phyloP scores from a whole-genome alignment of 169 alveolate genomes.

The Eimeria praecox region DNA sequence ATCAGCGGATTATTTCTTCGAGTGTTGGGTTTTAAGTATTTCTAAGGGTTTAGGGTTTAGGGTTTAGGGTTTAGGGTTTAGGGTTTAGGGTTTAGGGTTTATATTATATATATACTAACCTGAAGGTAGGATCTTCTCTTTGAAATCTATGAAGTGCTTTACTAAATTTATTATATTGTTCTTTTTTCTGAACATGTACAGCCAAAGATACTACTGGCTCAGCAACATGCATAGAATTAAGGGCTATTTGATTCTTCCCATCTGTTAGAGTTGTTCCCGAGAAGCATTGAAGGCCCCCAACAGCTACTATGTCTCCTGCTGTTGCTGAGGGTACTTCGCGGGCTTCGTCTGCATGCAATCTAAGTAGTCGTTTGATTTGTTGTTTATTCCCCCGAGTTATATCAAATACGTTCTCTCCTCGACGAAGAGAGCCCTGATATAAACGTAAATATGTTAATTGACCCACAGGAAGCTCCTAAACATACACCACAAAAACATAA shows the following conservation, averaged over 20 bases:
- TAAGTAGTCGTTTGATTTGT: constrained; percentile 86
- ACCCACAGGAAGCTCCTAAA: constrained; percentile 89
- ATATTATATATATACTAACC: constrained; percentile 9
- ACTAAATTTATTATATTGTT: constrained; percentile 88
- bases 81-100: neutral
- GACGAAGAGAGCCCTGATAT: constrained; percentile 94
- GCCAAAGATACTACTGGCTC: constrained; percentile 96
- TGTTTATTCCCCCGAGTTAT: constrained; percentile 88
- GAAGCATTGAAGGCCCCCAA: constrained; percentile 96
- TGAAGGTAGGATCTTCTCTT: constrained; percentile 98
- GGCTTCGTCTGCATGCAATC: constrained; percentile 97
- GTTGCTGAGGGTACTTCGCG: constrained; percentile 94
- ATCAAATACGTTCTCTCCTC: constrained; percentile 89
- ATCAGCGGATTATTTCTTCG: too few species aligned
- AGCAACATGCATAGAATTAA: constrained; percentile 95
- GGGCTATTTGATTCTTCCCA: constrained; percentile 88
- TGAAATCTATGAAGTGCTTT: constrained; percentile 95
- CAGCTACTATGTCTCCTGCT: constrained; percentile 98
- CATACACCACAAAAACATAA: neutral
- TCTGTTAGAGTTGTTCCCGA: constrained; percentile 85
- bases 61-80: neutral
- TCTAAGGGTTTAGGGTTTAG: neutral
- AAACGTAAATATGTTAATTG: constrained; percentile 95
- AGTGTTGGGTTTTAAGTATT: neutral
- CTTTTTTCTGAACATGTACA: constrained; percentile 89